phyloP scores from a whole-genome alignment of 805 yeast genomes.

The Yarrowia sp. region DNA sequence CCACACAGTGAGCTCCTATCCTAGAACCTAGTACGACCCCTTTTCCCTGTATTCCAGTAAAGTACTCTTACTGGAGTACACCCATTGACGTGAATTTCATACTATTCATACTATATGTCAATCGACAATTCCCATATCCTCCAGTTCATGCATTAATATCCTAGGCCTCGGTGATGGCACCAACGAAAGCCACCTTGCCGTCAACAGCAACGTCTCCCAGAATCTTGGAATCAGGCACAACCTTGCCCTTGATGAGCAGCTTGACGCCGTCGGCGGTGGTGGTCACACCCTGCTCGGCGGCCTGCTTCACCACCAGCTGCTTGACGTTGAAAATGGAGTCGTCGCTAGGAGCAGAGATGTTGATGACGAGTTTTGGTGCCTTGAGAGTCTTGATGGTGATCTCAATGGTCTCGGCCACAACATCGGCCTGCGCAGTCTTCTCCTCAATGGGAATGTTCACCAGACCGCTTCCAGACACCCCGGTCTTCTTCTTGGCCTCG shows the following conservation, averaged over 20 bases:
- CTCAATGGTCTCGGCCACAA: constrained; percentile 32
- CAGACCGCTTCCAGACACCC: constrained; percentile 19
- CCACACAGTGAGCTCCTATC: no score
- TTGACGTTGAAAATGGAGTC: constrained; percentile 33
- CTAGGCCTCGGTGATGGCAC: constrained; percentile 29
- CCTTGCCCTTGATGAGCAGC: constrained; percentile 40
- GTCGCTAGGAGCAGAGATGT: constrained; percentile 17
- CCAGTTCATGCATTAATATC: constrained; percentile 13
- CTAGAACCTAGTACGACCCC: no score
- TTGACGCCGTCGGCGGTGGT: constrained; percentile 27
- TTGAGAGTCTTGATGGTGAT: constrained; percentile 32
- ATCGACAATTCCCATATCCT: background rate
- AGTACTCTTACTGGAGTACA: no score
- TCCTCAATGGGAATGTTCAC: constrained; percentile 24
- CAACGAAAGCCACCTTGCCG: constrained; percentile 37
- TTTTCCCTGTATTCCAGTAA: no score
- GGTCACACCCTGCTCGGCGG: constrained; percentile 23
- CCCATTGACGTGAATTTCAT: no score
- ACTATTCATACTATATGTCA: background rate
- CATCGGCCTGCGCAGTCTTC: constrained; percentile 16
- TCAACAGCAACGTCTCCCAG: constrained; percentile 37
- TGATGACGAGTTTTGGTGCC: constrained; percentile 32
- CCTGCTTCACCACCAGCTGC: constrained; percentile 37
- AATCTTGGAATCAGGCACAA: constrained; percentile 39
- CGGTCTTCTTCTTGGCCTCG: constrained; percentile 34